Percentiles rank a stretch among this genome's conserved stretches.
phyloP scores from a whole-genome alignment of 1,139 yeast genomes.

The Diutina neorugosa region DNA sequence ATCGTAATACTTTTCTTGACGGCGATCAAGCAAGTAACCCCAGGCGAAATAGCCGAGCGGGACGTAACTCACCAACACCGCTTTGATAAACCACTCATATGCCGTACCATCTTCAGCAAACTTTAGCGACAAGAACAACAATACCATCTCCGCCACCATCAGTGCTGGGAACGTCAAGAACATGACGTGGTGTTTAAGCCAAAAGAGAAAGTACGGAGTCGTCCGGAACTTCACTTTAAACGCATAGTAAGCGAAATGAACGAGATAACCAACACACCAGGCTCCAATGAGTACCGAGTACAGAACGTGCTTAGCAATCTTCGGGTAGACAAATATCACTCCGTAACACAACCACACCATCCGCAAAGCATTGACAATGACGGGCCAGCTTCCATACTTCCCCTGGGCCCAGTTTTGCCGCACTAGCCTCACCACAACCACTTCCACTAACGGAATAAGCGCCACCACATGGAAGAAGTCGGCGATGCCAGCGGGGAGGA shows the following conservation, averaged over 20 bases:
- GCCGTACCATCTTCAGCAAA: not conserved
- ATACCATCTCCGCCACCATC: slow-evolving; percentile 37
- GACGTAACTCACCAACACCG: not conserved
- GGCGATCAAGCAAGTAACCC: slow-evolving; percentile 2
- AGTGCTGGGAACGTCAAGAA: slow-evolving; percentile 34
- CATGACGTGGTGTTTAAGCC: slow-evolving; percentile 29
- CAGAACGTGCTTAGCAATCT: slow-evolving; percentile 34
- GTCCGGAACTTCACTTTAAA: slow-evolving; percentile 31
- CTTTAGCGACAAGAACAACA: slow-evolving; percentile 24
- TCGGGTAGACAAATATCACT: slow-evolving; percentile 35
- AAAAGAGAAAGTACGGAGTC: slow-evolving; percentile 19
- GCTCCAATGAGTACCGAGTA: slow-evolving; percentile 36
- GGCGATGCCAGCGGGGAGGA: slow-evolving; percentile 60
- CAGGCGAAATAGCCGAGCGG: slow-evolving; percentile 1
- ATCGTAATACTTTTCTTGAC: not conserved
- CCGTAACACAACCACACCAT: slow-evolving; percentile 34
- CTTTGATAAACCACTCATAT: not conserved
- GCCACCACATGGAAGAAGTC: slow-evolving; percentile 44
- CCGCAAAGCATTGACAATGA: slow-evolving; percentile 18
- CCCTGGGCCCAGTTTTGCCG: slow-evolving; percentile 4
- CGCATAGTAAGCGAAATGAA: slow-evolving; percentile 34
- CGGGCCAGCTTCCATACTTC: slow-evolving; percentile 12
- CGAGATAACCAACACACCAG: slow-evolving; percentile 31
- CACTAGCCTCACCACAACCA: slow-evolving; percentile 14
- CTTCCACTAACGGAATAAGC: slow-evolving; percentile 20